These are phyloP conservation scores for Phanerodontia chrysosporium DNA, from an alignment of 768 basidiomycete genomes.

Conservation along the genomic window DNA sequence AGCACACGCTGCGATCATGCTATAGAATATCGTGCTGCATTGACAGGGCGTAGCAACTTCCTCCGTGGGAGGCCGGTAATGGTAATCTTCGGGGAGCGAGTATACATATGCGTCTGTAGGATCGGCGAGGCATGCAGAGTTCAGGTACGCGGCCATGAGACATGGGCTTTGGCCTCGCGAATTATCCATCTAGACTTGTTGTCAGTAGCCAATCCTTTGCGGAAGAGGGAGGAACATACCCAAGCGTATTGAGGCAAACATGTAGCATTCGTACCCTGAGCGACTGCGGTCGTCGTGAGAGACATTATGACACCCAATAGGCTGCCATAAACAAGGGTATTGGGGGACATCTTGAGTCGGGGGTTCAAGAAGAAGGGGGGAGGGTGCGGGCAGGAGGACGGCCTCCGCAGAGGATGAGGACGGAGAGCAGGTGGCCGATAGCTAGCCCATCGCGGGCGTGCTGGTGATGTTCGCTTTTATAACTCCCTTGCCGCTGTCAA, in stretches of 20 bases:
- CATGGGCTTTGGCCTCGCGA: slow-evolving; percentile 13
- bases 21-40: slow-evolving; percentile 56
- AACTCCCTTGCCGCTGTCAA: not conserved
- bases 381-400: too few species aligned
- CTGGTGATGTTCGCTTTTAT: not conserved
- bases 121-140: slow-evolving; percentile 14
- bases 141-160: slow-evolving; percentile 14
- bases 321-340: not conserved
- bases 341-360: too few species aligned
- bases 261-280: slow-evolving; percentile 14
- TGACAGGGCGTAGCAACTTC: slow-evolving; percentile 37
- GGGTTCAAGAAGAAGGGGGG: too few species aligned
- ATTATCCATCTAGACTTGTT: slow-evolving; percentile 8
- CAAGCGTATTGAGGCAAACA: slow-evolving; percentile 5
- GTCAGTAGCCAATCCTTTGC: not conserved
- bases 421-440: not conserved
- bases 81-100: slow-evolving; percentile 14
- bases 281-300: not conserved
- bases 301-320: not conserved
- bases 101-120: slow-evolving; percentile 13
- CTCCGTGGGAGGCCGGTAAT: slow-evolving; percentile 41
- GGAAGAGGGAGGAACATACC: not conserved
- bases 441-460: not conserved
- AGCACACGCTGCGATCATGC: slow-evolving; percentile 53
- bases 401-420: not conserved